Base-by-base conservation (phyloP, 371 early-diverging fungal genomes). In the Chytridium lagenaria region DNA sequence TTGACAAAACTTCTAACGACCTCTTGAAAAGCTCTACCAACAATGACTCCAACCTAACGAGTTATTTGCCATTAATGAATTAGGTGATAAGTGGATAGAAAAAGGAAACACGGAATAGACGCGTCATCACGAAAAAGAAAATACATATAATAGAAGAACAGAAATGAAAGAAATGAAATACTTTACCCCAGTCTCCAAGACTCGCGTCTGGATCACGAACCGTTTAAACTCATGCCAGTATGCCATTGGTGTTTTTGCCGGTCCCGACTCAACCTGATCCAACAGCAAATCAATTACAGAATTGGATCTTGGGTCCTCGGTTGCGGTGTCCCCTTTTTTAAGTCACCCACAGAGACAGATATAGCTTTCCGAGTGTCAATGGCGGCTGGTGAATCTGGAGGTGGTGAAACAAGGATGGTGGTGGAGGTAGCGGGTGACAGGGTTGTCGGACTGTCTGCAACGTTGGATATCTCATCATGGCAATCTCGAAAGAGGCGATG, bases 131-230 rank as follows among this genome's bases (percentile, higher is more conserved):
- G 23, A 52, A 44, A 44, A 44, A 7, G 12, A 44, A 44, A 44
- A 19, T 7, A 44, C 44, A 12, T 12, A 44, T 19, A 44, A 44
- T 44, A 44, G 12, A 44, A 44, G 12, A 44, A 7, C 19, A 44
- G 19, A 44, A 19, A 44, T 44, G 44, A 44, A 7, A 44, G 19
- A 44, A 44, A 19, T 19, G 44, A 44, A 19, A 44, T 12, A 44
- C 15, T 74, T 71, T 31, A 78, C 75, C n/a, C 78, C 78, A 19
- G 70, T 75, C 61, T 75, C 78, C 59, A 78, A 57, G 2, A 78
- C 71, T 36, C 75, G 57, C 1, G 75, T 75, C 65, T 78, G 64
- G 31, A 76, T 23, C 16, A 76, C 72, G 65, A 76, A 76, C 28
- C 51, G 31, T 33, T 76, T 76, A 63, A 78, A 74, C 31, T 78